Percentiles rank a stretch among this genome's conserved stretches.
phyloP scores from a whole-genome alignment of 2,329 filamentous ascomycete genomes.

The Tolypocladium nubicola region DNA sequence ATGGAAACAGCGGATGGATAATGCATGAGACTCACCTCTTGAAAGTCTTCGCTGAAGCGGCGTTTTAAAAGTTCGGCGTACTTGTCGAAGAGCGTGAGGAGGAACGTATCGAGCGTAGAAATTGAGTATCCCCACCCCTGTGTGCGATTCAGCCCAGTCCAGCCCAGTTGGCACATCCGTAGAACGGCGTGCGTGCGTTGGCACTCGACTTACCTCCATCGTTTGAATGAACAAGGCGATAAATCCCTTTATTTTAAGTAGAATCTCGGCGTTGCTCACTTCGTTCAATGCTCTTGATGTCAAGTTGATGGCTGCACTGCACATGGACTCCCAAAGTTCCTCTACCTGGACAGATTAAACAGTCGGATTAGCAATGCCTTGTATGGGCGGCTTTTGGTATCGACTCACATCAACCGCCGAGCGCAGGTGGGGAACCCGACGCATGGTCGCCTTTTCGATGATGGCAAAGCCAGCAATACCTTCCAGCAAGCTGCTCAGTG shows the following conservation, averaged over 20 bases:
- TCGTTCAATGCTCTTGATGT: slow-evolving; percentile 69
- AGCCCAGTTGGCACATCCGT: not conserved
- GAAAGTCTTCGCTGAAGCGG: slow-evolving; percentile 90
- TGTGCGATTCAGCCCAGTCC: slow-evolving; percentile 58
- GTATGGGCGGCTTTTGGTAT: not conserved
- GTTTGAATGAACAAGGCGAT: slow-evolving; percentile 94
- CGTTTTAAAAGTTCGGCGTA: slow-evolving; percentile 86
- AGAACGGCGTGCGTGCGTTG: slow-evolving; percentile 32
- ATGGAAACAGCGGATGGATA: not conserved
- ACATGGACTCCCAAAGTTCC: slow-evolving; percentile 98
- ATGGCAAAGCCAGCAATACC: slow-evolving; percentile 95
- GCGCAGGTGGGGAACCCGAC: slow-evolving; percentile 71
- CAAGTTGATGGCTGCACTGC: slow-evolving; percentile 71
- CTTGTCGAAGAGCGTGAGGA: slow-evolving; percentile 85
- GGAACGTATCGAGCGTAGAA: slow-evolving; percentile 66
- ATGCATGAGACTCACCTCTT: slow-evolving; percentile 52
- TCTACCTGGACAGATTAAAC: slow-evolving; percentile 54
- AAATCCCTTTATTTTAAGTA: slow-evolving; percentile 91
- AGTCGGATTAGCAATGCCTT: not conserved
- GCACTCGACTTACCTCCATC: slow-evolving; percentile 61
- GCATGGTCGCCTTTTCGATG: slow-evolving; percentile 89
- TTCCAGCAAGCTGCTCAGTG: slow-evolving; percentile 82
- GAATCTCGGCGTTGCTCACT: slow-evolving; percentile 77
- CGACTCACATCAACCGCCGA: slow-evolving; percentile 67
- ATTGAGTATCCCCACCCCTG: slow-evolving; percentile 87